Base-by-base conservation (phyloP, 2,329 filamentous ascomycete genomes). In the Exophiala alcalophila region DNA sequence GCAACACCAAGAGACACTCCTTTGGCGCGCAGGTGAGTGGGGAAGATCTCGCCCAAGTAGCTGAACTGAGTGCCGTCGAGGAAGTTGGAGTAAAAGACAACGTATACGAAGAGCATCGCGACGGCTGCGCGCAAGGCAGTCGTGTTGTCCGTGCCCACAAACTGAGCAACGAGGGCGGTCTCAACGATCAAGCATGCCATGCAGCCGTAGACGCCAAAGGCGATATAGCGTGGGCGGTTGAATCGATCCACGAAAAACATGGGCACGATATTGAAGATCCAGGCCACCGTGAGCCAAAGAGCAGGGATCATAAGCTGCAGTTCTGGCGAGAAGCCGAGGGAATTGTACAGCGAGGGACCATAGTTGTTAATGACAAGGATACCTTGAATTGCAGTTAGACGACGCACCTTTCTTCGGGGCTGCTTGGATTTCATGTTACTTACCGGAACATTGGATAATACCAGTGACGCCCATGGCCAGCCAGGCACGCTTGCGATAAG, bases 101-200 rank as follows among this genome's bases (percentile, higher is more conserved):
- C 10, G 19, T 12, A 37, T 4, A 37, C 14, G 12, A 18, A 37
- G 27, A 64, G 54, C 52, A 67, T 66, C 40, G 66, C 65, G 0
- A 67, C 59, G 3, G 59, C 62, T 4, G 60, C 64, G 19, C 57
- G 55, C 7, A 62, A 56, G 3, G 59, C 53, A 3, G 38, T 47
- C 10, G 30, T 12, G 41, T 66, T 64, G 7, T 9, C 7, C 7
- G 7, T 25, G 7, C n/a, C n/a, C 33, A 37, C 6, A 28, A 5
- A n/a, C 8, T 37, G n/a, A 4, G 33, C 33, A 15, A 31, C 28
- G 8, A 31, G 28, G 8, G 28, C 28, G 14, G 28, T 12, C 12
- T 31, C 28, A 16, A 31, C 14, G 12, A 31, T 31, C 10, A 31
- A 16, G 28, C 8, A 8, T 7, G 28, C 28, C 28, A 31, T 31